Base-by-base conservation (phyloP, 2,329 filamentous ascomycete genomes). In the Akanthomyces muscarius region DNA sequence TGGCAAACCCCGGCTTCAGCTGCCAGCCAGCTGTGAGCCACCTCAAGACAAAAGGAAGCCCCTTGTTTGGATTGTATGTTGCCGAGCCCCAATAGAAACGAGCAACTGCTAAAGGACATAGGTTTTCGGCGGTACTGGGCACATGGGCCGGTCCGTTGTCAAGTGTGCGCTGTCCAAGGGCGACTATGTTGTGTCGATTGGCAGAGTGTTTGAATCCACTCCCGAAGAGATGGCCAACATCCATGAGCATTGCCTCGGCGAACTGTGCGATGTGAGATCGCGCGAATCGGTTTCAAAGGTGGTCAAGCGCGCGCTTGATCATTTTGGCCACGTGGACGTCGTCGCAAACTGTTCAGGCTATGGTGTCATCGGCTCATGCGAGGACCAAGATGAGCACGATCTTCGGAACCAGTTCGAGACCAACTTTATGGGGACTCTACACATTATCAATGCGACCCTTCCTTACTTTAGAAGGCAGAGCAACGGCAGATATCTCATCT, bases 331-430 rank as follows among this genome's bases (percentile, higher is more conserved):
- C 64, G 84, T 97, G 67, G 94, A 98, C 72, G 86, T 97, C 58
- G 89, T 98, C 63, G 93, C 89, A 69, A 98, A 97, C 75, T 97
- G 92, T 77, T 93, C 92, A 14, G 94, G 94, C 18, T 97, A 97
- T 76, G 94, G 93, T 60, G 92, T 99, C 61, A 96, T 98, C 69
- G 94, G 92, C 33, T 89, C 94, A 1, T 97, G 93, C 76, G 95
- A 98, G 77, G 95, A 98, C 76, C 95, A 98, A 78, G 92, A 97
- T 74, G 92, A 97, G 73, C 89, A 92, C 74, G 95, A 98, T 72
- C 85, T 98, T 68, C 90, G 92, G 64, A 94, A 96, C 71, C 95
- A 98, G 75, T 97, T 98, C 77, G 92, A 96, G 80, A 97, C 93
- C 25, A 99, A 99, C 76, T 97, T 97, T 76, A 94, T 96, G 82